Evolutionary conservation across 1,284 basidiomycete genomes (phyloP).

Genomic region (Tetrapyrgos nigripes): DNA sequence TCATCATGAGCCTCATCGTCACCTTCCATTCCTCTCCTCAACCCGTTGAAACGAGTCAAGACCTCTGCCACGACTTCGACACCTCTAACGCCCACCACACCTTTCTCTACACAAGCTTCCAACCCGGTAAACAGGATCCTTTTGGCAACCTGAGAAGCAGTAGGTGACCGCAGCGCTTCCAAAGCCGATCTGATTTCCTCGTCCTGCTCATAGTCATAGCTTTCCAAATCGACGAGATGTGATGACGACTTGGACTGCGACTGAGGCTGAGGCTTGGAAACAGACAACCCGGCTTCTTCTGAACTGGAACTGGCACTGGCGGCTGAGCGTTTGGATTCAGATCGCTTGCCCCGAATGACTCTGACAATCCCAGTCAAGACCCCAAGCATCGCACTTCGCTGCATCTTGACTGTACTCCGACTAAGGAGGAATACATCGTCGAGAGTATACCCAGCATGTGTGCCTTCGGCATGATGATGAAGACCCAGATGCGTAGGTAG

Average conservation of each 20-base stretch:
- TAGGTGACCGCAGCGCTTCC: background rate
- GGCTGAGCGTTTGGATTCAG: conserved; percentile 1
- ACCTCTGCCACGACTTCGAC: conserved; percentile 72
- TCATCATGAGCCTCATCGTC: too few species aligned
- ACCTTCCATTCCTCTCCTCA: conserved; percentile 50
- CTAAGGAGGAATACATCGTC: conserved; percentile 87
- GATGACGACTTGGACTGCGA: too few species aligned
- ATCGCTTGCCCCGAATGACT: conserved; percentile 40
- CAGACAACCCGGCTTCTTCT: too few species aligned
- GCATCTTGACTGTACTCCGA: conserved; percentile 84
- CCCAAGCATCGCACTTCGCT: conserved; percentile 84
- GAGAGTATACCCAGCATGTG: conserved; percentile 86
- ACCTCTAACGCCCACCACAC: conserved; percentile 68
- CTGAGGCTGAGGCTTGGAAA: too few species aligned
- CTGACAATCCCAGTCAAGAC: conserved; percentile 53
- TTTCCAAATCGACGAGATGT: too few species aligned
- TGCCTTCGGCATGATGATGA: conserved; percentile 88
- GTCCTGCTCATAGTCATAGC: conserved; percentile 29
- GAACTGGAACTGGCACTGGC: too few species aligned
- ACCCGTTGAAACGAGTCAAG: conserved; percentile 56
- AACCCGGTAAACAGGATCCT: conserved; percentile 70
- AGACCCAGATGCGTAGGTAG: conserved; percentile 86
- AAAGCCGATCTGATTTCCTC: conserved; percentile 40
- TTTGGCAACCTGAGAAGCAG: conserved; percentile 33
- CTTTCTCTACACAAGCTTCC: conserved; percentile 69